Evolutionary conservation across 345 rosid genomes (phyloP), one percentile per base, ranked within the genome.

Genomic region (Gossypium ekmanianum): DNA sequence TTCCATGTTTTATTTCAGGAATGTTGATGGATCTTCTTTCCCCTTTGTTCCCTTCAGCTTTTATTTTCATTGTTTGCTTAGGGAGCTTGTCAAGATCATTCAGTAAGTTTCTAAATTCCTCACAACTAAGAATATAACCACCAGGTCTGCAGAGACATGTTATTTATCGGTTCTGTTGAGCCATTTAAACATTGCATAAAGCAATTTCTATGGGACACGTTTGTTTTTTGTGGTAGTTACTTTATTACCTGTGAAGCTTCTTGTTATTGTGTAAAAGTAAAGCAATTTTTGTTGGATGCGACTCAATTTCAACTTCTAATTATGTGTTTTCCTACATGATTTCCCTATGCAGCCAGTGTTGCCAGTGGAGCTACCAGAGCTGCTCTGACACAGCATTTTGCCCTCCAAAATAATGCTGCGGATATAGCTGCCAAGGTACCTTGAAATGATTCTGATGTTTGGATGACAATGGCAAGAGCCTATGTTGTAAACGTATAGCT

Each of bases 281-380:
- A 66, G 26, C 9, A 2, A 44, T 18, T 44, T 44, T 29, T 44
- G 70, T 65, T 44, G 17, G 48, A 70, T 10, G 26, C 14, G 16
- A 65, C 22, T 65, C 45, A 41, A 54, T 75, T 55, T 43, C 20
- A 62, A 48, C 73, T 68, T 24, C 29, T 73, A n/a, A 55, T 61
- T 45, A 29, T 54, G 27, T 17, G 47, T 68, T 41, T 39, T 69
- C 45, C 47, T 55, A 22, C 27, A 1, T 58, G 48, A 3, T 74
- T 22, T 61, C 52, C 68, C 67, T 64, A 10, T 20, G 11, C 80
- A 94, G 97, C 98, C 72, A 96, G 98, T 81, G 98, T 94, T 83
- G 98, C 97, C 68, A 92, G 97, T 83, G 98, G 98, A 84, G 96
- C 98, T 59, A 94, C 98, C 47, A 88, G 98, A 86, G 98, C 98